Evolutionary conservation across 2,329 filamentous ascomycete species (phyloP).

Genomic region (Monascus ruber): DNA sequence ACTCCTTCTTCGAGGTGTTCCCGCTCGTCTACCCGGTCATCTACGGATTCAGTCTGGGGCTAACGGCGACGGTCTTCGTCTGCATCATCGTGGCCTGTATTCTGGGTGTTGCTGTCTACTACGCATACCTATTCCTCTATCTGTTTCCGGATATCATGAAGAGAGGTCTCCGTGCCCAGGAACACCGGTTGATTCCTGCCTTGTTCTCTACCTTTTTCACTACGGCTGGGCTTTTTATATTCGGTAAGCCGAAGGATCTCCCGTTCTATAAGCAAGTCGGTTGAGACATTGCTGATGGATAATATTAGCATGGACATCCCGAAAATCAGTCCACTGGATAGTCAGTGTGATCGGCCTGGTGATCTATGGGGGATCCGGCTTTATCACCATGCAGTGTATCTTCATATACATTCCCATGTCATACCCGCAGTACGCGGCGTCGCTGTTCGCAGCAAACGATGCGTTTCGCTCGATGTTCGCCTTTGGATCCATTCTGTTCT

Average conservation of each 20-base stretch:
- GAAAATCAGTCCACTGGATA: slow-evolving; percentile 24
- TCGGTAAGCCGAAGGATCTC: slow-evolving; percentile 2
- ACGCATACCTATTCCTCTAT: slow-evolving; percentile 42
- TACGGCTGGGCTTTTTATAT: slow-evolving; percentile 50
- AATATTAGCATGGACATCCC: slow-evolving; percentile 10
- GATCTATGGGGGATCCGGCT: slow-evolving; percentile 26
- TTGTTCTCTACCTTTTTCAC: slow-evolving; percentile 43
- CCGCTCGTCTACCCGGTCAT: slow-evolving; percentile 50
- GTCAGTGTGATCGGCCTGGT: slow-evolving; percentile 28
- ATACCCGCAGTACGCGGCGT: slow-evolving; percentile 24
- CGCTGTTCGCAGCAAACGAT: slow-evolving; percentile 27
- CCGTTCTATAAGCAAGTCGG: too few species aligned
- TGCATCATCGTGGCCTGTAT: slow-evolving; percentile 48
- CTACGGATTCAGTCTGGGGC: slow-evolving; percentile 49
- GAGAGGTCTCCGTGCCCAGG: slow-evolving; percentile 41
- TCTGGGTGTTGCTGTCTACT: slow-evolving; percentile 40
- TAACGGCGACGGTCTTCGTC: slow-evolving; percentile 50
- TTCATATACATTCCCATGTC: slow-evolving; percentile 28
- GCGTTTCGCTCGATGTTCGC: slow-evolving; percentile 16
- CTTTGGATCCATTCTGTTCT: slow-evolving; percentile 19
- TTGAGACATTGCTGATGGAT: too few species aligned
- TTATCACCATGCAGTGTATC: slow-evolving; percentile 33
- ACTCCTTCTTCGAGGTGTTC: slow-evolving; percentile 55
- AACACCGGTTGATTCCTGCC: slow-evolving; percentile 44
- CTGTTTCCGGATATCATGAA: slow-evolving; percentile 40